Conservation (phyloP, 2,329 filamentous ascomycete species). For the Arthrobotrys pseudoclavata region DNA sequence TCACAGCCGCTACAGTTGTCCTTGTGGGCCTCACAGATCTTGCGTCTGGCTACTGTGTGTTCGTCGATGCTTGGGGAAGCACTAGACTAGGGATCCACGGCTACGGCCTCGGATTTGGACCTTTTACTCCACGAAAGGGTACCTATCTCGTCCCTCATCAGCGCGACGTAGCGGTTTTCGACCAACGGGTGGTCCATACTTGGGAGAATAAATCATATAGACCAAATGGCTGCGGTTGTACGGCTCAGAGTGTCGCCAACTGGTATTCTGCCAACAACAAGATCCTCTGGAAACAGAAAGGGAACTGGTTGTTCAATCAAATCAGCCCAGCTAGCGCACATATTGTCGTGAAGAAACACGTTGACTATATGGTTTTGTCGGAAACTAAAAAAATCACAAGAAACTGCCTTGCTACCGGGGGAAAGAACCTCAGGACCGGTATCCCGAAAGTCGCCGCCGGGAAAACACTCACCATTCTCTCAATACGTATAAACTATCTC, state of each 20-base stretch:
- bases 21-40: slow-evolving; percentile 3
- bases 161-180: slow-evolving; percentile 21
- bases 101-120: slow-evolving; percentile 11
- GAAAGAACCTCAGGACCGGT: background rate
- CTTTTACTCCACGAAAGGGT: slow-evolving; percentile 1
- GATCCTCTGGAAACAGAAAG: background rate
- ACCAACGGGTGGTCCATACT: background rate
- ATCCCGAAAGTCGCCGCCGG: background rate
- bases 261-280: background rate
- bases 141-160: slow-evolving; percentile 6
- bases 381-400: background rate
- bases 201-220: background rate
- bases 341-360: background rate
- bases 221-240: background rate
- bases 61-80: slow-evolving; percentile 26
- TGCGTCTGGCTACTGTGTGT: slow-evolving; percentile 9
- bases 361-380: background rate
- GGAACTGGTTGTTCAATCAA: background rate
- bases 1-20: background rate
- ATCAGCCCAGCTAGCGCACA: background rate
- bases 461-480: background rate
- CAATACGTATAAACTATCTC: background rate
- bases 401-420: background rate
- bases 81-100: slow-evolving; percentile 8
- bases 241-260: background rate